Evolutionary conservation across 306 rosid species (phyloP).

Genomic region (Cucumis hystrix): DNA sequence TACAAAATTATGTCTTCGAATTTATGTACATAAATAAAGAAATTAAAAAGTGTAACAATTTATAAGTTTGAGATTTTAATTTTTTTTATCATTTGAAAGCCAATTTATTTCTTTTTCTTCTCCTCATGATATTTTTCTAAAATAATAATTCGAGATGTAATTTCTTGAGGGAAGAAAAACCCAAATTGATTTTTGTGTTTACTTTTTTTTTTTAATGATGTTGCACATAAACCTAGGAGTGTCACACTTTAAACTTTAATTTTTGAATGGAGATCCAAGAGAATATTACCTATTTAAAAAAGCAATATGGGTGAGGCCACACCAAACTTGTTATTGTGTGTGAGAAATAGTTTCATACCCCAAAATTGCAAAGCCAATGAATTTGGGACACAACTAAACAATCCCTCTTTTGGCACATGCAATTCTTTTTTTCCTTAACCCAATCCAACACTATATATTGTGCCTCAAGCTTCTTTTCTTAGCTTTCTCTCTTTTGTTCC

Average conservation of each 20-base stretch:
- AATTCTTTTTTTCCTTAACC: background rate
- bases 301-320: background rate
- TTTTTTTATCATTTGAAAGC: too few relatives aligned
- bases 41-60: too few relatives aligned
- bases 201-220: background rate
- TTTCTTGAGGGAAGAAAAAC: too few relatives aligned
- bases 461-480: background rate
- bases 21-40: too few relatives aligned
- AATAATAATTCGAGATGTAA: background rate
- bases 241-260: background rate
- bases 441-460: background rate
- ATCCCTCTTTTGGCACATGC: slow-evolving; percentile 1
- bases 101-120: too few relatives aligned
- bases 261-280: background rate
- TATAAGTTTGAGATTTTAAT: too few relatives aligned
- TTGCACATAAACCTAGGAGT: slow-evolving; percentile 2
- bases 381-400: background rate
- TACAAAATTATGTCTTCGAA: too few relatives aligned
- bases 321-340: background rate
- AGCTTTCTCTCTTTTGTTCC: background rate
- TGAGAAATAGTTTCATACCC: background rate
- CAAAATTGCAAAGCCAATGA: background rate
- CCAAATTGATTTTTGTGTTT: too few relatives aligned
- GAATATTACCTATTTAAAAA: background rate
- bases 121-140: background rate